Conservation (phyloP, 169 alveolate genomes). For the Plasmodium ovale region DNA sequence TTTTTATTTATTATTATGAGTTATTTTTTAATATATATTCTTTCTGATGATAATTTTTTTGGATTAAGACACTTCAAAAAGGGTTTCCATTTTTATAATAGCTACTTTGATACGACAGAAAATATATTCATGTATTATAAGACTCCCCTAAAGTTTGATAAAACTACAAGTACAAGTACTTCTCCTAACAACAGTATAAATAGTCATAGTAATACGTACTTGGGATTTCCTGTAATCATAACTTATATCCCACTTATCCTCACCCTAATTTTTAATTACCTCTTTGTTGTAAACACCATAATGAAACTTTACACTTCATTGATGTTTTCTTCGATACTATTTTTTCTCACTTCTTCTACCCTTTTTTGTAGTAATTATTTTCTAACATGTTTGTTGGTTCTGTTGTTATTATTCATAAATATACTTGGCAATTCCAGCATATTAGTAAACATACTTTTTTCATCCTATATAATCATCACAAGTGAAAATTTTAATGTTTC, state of each 20-base stretch:
- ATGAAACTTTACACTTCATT: conserved; percentile 47
- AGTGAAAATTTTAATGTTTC: conserved; percentile 15
- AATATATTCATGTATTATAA: not conserved
- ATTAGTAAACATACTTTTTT: conserved; percentile 29
- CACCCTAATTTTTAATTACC: conserved; percentile 40
- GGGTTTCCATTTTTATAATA: conserved; percentile 7
- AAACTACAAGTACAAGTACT: not conserved
- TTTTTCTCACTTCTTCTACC: conserved; percentile 17
- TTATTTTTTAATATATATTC: conserved; percentile 19
- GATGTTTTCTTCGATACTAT: conserved; percentile 36
- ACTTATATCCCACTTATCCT: conserved; percentile 25
- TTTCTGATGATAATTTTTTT: conserved; percentile 4
- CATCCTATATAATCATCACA: conserved; percentile 54
- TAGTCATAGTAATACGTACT: not conserved
- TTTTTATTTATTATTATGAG: conserved; percentile 6
- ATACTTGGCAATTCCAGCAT: conserved; percentile 36
- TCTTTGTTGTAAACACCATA: conserved; percentile 29
- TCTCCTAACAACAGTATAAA: not conserved
- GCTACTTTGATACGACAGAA: conserved; percentile 11
- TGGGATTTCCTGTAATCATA: not conserved
- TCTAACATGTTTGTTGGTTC: not conserved
- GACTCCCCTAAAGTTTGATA: not conserved
- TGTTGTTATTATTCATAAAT: conserved; percentile 46
- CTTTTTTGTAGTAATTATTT: not conserved
- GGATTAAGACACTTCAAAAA: not conserved